A percentile compares a stretch with the other conserved stretches of the same genome.
Conservation (phyloP, 108 stramenopile genomes). For the Hondaea fermentalgiana region DNA sequence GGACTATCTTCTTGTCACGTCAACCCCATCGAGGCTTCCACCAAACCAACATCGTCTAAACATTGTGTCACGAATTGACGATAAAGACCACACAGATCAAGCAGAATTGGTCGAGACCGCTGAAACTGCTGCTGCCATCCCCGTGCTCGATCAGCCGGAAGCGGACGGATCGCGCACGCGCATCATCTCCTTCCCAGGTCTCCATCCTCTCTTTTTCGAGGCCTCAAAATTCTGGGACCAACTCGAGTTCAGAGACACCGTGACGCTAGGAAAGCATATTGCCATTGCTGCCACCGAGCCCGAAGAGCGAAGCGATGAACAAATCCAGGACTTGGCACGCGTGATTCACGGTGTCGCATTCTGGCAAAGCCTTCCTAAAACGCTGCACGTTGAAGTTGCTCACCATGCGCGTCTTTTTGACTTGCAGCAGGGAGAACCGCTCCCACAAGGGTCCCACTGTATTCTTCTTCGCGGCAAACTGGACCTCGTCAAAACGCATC, state of each 20-base stretch:
- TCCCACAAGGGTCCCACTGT: background rate
- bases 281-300: background rate
- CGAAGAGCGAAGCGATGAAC: background rate
- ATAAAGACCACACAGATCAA: too few species aligned
- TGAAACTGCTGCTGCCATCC: too few species aligned
- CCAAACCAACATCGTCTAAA: too few species aligned
- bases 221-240: background rate
- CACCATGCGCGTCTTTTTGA: background rate
- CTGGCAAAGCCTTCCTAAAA: background rate
- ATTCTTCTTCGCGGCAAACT: background rate
- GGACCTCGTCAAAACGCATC: background rate
- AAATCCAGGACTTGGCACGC: background rate
- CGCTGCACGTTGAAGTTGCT: background rate
- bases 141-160: too few species aligned
- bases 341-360: background rate
- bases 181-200: background rate
- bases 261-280: background rate
- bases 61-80: too few species aligned
- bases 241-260: background rate
- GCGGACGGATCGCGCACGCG: background rate
- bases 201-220: slow-evolving; percentile 3
- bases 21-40: too few species aligned
- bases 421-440: background rate
- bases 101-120: too few species aligned
- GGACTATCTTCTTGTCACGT: background rate